phyloP scores from a whole-genome alignment of 495 filamentous ascomycete genomes.

The Trichocladium uniseriatum region DNA sequence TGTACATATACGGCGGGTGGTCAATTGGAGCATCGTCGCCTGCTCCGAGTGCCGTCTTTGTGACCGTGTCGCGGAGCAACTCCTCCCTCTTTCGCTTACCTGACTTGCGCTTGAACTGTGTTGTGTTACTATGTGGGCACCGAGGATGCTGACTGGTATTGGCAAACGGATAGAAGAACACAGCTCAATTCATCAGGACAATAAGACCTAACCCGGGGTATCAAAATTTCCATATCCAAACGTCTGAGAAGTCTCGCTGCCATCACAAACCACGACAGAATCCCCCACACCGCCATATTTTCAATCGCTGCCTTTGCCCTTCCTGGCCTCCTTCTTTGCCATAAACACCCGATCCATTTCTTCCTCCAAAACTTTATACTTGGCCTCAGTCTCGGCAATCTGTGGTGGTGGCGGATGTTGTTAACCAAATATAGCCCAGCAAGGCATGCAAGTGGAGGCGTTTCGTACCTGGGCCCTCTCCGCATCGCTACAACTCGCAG shows the following conservation, averaged over 20 bases:
- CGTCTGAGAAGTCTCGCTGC: too few relatives aligned
- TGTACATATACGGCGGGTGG: slow-evolving; percentile 23
- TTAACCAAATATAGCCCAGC: too few relatives aligned
- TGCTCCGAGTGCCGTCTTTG: not conserved
- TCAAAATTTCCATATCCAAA: too few relatives aligned
- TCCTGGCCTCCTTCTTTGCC: not conserved
- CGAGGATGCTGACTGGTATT: too few relatives aligned
- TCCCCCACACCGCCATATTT: too few relatives aligned
- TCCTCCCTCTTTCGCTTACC: not conserved
- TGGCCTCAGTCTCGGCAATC: not conserved
- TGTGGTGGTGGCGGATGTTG: not conserved
- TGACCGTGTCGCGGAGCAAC: not conserved
- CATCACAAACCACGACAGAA: too few relatives aligned
- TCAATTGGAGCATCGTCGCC: slow-evolving; percentile 14
- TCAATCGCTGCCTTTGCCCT: not conserved
- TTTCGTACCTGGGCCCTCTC: not conserved
- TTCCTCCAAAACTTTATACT: not conserved
- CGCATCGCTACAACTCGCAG: not conserved
- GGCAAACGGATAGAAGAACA: too few relatives aligned
- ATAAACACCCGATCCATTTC: not conserved
- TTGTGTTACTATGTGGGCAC: too few relatives aligned
- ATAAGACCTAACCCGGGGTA: too few relatives aligned
- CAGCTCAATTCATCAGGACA: too few relatives aligned
- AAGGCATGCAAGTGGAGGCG: too few relatives aligned
- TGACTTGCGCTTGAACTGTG: not conserved